Percentiles rank a stretch among this genome's conserved stretches.
phyloP scores from a whole-genome alignment of 106 monocot species.

The Vanilla planifolia region DNA sequence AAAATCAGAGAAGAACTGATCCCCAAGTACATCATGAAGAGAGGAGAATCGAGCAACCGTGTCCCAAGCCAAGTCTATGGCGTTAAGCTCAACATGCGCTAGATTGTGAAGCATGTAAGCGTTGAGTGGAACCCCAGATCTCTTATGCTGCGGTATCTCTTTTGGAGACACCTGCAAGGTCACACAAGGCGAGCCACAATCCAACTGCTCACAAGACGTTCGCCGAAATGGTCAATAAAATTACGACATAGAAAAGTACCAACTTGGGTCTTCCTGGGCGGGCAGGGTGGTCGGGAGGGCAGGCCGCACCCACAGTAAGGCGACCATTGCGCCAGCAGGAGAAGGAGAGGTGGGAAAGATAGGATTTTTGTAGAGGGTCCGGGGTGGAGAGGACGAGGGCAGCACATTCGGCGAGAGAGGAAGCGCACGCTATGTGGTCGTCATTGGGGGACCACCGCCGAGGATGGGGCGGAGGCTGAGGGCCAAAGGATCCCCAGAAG shows the following conservation, averaged over 20 bases:
- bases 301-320: slow-evolving; percentile 42
- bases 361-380: slow-evolving; percentile 59
- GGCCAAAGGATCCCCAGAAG: slow-evolving; percentile 60
- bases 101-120: slow-evolving; percentile 85
- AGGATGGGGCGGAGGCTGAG: background rate
- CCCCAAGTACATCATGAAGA: slow-evolving; percentile 41
- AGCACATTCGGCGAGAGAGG: slow-evolving; percentile 70
- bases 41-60: slow-evolving; percentile 75
- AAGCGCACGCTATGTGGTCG: slow-evolving; percentile 6
- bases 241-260: slow-evolving; percentile 15
- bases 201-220: background rate
- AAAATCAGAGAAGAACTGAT: slow-evolving; percentile 78
- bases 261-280: slow-evolving; percentile 47
- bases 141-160: slow-evolving; percentile 72
- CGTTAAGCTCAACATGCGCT: slow-evolving; percentile 95
- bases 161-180: slow-evolving; percentile 53
- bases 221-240: background rate
- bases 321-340: slow-evolving; percentile 22
- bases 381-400: slow-evolving; percentile 65
- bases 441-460: background rate
- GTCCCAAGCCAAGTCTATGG: slow-evolving; percentile 94
- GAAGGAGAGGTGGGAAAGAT: slow-evolving; percentile 70
- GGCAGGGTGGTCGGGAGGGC: slow-evolving; percentile 54
- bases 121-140: slow-evolving; percentile 70
- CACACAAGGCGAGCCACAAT: background rate